Percentiles rank a stretch among this genome's conserved stretches.
Conservation (phyloP, 1,284 basidiomycete species). For the Laetiporus sulphureus region DNA sequence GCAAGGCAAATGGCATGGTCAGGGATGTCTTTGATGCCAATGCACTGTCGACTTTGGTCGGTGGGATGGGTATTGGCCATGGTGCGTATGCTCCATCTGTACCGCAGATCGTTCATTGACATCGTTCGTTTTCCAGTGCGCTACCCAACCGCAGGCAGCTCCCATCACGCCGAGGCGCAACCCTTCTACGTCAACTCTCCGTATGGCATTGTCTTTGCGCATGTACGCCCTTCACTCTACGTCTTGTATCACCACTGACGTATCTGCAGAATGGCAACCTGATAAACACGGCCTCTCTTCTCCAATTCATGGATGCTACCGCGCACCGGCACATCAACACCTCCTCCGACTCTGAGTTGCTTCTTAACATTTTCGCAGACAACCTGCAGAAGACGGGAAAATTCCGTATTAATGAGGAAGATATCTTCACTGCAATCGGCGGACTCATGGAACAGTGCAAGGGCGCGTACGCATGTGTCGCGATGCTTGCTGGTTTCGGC, state of each 20-base stretch:
- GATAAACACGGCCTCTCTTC: slow-evolving; percentile 85
- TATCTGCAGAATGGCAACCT: slow-evolving; percentile 91
- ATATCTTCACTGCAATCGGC: slow-evolving; percentile 93
- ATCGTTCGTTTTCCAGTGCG: slow-evolving; percentile 54
- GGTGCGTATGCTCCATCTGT: slow-evolving; percentile 51
- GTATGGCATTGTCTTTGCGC: slow-evolving; percentile 96
- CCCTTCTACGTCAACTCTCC: slow-evolving; percentile 99
- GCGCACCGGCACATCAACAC: slow-evolving; percentile 99
- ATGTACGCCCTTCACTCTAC: slow-evolving; percentile 51
- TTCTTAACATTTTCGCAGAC: slow-evolving; percentile 97
- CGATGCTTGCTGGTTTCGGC: slow-evolving; percentile 98
- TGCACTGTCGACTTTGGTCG: slow-evolving; percentile 74
- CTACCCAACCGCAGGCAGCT: slow-evolving; percentile 97
- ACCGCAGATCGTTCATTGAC: not conserved
- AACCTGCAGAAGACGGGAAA: slow-evolving; percentile 98
- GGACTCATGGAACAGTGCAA: slow-evolving; percentile 85
- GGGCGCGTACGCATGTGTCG: slow-evolving; percentile 95
- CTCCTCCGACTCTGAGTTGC: slow-evolving; percentile 94
- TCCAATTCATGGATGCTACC: slow-evolving; percentile 92
- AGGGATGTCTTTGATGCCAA: slow-evolving; percentile 92
- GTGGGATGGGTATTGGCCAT: slow-evolving; percentile 97
- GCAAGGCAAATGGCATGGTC: slow-evolving; percentile 99
- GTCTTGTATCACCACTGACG: slow-evolving; percentile 8
- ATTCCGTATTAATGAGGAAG: slow-evolving; percentile 99
- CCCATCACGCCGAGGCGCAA: slow-evolving; percentile 96